Base-by-base conservation (phyloP, 768 basidiomycete species). In the Pisolithus microcarpus region DNA sequence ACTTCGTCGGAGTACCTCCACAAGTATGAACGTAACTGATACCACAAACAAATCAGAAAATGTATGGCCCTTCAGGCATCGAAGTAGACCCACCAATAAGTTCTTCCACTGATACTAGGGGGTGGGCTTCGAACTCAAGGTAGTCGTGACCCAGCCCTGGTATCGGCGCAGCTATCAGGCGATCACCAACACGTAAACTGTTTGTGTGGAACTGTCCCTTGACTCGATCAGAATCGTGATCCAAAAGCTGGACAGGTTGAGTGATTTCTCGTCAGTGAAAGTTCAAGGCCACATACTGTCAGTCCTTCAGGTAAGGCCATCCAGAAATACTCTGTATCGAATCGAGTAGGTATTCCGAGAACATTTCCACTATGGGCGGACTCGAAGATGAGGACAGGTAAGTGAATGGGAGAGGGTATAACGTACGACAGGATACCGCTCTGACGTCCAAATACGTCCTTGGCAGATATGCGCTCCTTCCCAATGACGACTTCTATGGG, bases 1-100 rank as follows among this genome's bases (percentile, higher is more conserved):
- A 38, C 79, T 76, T 43, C 80, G 75, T 26, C 81, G 79, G 15
- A 84, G 61, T 30, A 82, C 77, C 61, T 84, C 81, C 73, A 84
- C 77, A 65, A 84, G 75, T 34, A 84, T 68, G 62, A 82, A 82
- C 13, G 79, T 80, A 7, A 82, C 81, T 81, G 51, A 28, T 19
- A 13, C 34, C 11, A 5, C 28, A 4, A 26, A 19, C 52, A 70
- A 38, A 63, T 48, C 52, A 43, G 39, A 43, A 24, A 34, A 18
- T 18, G 10, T 45, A 19, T 30, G 21, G 47, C 53, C 26, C 28
- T 31, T 43, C 40, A 8, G 31, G 42, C 38, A 36, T 16, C 31
- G 0, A 15, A 26, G 39, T 8, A 0, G 18, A 48, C 39, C 48
- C 52, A 79, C 79, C 65, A 49, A 82, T 77, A 18, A 82, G 73